These are phyloP conservation scores for Pseudogymnoascus sp. DNA, from an alignment of 2,329 filamentous ascomycete genomes.

Conservation along the genomic window DNA sequence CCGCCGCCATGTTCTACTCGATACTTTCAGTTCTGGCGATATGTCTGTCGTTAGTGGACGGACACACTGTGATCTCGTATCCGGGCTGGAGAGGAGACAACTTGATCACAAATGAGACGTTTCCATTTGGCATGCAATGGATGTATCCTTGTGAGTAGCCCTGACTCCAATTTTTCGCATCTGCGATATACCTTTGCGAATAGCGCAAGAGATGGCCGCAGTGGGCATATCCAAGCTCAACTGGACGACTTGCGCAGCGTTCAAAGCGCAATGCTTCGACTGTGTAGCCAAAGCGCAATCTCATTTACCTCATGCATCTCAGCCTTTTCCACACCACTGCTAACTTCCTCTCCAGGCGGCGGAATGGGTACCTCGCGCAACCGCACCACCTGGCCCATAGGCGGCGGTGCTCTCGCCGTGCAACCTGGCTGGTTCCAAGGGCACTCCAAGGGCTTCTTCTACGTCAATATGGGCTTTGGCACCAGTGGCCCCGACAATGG, in stretches of 20 bases:
- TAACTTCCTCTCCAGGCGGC: conserved; percentile 52
- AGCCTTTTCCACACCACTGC: conserved; percentile 10
- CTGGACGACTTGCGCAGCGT: not conserved
- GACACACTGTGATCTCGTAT: conserved; percentile 33
- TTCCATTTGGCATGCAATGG: conserved; percentile 31
- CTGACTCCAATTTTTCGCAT: not conserved
- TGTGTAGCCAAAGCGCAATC: not conserved
- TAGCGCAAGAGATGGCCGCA: not conserved
- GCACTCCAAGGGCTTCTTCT: conserved; percentile 72
- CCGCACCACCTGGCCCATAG: conserved; percentile 84
- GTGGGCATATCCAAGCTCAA: not conserved
- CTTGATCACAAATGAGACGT: conserved; percentile 29
- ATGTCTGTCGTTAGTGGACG: conserved; percentile 28
- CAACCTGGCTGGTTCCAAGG: conserved; percentile 96
- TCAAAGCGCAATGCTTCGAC: not conserved
- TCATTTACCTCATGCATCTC: not conserved
- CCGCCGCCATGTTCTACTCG: not conserved
- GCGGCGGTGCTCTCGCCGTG: conserved; percentile 76
- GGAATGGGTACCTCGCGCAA: conserved; percentile 70
- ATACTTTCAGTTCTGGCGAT: not conserved
- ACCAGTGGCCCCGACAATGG: conserved; percentile 49
- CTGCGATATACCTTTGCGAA: not conserved
- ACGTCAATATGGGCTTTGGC: conserved; percentile 84
- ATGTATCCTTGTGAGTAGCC: conserved; percentile 30
- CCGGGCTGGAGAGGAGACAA: conserved; percentile 34